phyloP scores from a whole-genome alignment of 345 rosid genomes.

The Gynandropsis gynandra region DNA sequence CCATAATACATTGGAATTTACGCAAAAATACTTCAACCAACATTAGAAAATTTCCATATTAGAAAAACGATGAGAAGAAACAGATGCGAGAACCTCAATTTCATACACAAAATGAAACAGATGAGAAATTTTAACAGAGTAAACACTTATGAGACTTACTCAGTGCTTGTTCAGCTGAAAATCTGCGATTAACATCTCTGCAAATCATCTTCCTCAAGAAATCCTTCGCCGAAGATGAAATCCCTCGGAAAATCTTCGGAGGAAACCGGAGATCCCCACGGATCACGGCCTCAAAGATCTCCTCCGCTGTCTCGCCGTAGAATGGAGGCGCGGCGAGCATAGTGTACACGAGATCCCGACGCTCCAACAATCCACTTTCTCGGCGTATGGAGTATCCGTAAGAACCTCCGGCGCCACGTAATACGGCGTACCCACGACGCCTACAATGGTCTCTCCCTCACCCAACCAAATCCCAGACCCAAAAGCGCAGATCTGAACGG shows the following conservation, averaged over 20 bases:
- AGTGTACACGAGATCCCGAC: slow-evolving; percentile 61
- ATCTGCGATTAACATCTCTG: slow-evolving; percentile 53
- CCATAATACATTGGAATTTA: no score
- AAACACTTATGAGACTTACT: slow-evolving; percentile 33
- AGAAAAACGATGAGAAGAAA: no score
- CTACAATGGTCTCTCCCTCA: slow-evolving; percentile 30
- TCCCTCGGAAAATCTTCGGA: slow-evolving; percentile 34
- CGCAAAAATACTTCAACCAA: no score
- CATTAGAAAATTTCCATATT: no score
- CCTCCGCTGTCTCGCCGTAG: slow-evolving; percentile 52
- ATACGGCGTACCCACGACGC: slow-evolving; percentile 78
- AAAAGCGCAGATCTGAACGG: slow-evolving; percentile 55
- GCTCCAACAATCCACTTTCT: slow-evolving; percentile 80
- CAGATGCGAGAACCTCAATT: not conserved
- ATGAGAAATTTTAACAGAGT: not conserved
- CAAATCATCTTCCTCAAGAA: slow-evolving; percentile 75
- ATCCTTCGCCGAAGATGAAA: slow-evolving; percentile 54
- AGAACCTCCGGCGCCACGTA: slow-evolving; percentile 89
- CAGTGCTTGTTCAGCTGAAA: slow-evolving; percentile 71
- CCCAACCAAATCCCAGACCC: slow-evolving; percentile 52
- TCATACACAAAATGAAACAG: not conserved
- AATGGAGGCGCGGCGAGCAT: slow-evolving; percentile 80
- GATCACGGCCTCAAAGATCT: slow-evolving; percentile 57
- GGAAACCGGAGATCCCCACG: slow-evolving; percentile 70
- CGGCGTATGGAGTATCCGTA: slow-evolving; percentile 43